Base-by-base conservation (phyloP, 2,329 filamentous ascomycete species). In the Pseudogymnoascus sp. region DNA sequence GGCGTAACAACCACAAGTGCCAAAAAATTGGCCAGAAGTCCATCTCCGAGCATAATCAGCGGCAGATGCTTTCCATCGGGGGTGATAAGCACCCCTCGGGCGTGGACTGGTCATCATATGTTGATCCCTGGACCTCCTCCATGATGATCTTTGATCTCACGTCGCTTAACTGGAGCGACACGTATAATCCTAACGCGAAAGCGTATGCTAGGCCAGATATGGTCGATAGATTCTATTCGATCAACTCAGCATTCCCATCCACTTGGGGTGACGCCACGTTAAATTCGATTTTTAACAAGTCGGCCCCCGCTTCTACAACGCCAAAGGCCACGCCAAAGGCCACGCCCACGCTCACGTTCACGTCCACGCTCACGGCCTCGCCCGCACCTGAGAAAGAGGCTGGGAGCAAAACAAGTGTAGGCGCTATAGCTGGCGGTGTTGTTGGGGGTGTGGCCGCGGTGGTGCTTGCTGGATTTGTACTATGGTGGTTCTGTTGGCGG, bases 361-460 rank as follows among this genome's bases (percentile, higher is more conserved):
- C 43, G 12, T 6, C 14, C 6, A 43, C 39, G 8, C 19, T 12
- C 14, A 26, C 2, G 11, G 5, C 41, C 2, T 16, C 1, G 12
- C 21, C 41, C 6, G 19, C 38, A 43, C 39, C 39, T 14, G 19
- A 23, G 19, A 43, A 43, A 23, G 39, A 14, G 2, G 11, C 19
- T 23, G 19, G 39, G 39, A 14, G 39, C 39, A 43, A 45, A n/a
- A 52, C 88, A 6, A 92, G 90, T 68, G 80, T 88, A 1, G 92
- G 92, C 43, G 90, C 91, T 37, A 97, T 97, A 67, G 93, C 89
- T 2, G 94, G 94, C 66, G 93, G 93, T 67, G 92, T 97, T 10
- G 79, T 97, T 49, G 94, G 92, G 66, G 94, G 92, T 67, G 75
- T 97, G 14, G 81, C 82, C n/a, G 81, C 86, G 45, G 81, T 97